phyloP scores from a whole-genome alignment of 129 eudicot species.

The Cynara cardunculus region DNA sequence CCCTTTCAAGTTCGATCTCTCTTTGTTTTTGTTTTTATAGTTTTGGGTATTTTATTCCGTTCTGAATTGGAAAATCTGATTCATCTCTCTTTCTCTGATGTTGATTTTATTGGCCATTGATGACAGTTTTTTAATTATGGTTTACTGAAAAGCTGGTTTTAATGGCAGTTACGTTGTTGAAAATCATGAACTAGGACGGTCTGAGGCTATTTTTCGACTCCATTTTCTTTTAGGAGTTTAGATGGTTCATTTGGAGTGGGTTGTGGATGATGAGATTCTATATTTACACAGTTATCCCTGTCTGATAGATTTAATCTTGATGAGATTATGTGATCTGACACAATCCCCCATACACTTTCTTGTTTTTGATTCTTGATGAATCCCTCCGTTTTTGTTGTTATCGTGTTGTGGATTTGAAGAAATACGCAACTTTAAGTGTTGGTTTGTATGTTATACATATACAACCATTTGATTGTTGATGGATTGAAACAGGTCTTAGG shows the following conservation, averaged over 20 bases:
- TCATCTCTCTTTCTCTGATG: not conserved
- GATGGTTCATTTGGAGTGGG: not conserved
- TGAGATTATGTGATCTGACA: not conserved
- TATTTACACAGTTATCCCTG: not conserved
- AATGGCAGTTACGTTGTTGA: conserved; percentile 24
- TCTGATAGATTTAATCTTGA: not conserved
- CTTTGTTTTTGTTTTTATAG: not conserved
- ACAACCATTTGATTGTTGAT: too few species aligned
- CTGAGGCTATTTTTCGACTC: conserved; percentile 50
- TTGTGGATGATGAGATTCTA: conserved; percentile 41
- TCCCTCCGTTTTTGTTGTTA: too few species aligned
- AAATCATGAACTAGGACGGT: conserved; percentile 59
- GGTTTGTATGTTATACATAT: too few species aligned
- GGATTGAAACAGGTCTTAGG: too few species aligned
- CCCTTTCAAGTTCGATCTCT: not conserved
- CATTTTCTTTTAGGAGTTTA: not conserved
- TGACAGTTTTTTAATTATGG: conserved; percentile 13
- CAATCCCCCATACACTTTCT: not conserved
- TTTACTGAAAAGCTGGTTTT: conserved; percentile 15
- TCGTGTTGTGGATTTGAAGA: too few species aligned
- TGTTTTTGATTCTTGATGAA: too few species aligned
- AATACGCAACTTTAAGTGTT: too few species aligned
- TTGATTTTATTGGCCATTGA: conserved; percentile 21
- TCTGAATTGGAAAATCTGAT: not conserved
- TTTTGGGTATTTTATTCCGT: too few species aligned